A percentile compares a stretch with the other conserved stretches of the same genome.
Evolutionary conservation across 2,329 filamentous ascomycete species (phyloP).

Genomic region (Emergomyces orientalis): DNA sequence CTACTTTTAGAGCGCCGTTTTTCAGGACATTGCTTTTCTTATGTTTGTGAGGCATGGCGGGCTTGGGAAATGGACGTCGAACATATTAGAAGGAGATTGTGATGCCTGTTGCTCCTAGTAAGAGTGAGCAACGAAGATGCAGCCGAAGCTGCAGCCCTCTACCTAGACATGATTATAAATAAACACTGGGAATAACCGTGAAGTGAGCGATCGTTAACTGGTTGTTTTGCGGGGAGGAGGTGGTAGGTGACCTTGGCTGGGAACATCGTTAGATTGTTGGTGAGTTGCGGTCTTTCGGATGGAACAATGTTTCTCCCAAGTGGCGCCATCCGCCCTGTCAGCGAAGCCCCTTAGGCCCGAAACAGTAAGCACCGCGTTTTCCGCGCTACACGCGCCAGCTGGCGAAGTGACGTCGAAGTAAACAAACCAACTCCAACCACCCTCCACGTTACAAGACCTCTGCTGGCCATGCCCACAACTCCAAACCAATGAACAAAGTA

Average conservation of each 20-base stretch:
- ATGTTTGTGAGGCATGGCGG: constrained; percentile 39
- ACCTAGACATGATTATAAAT: constrained; percentile 25
- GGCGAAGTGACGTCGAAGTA: constrained; percentile 6
- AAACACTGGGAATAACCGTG: constrained; percentile 2
- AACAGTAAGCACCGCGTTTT: neutral
- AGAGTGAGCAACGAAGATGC: constrained; percentile 29
- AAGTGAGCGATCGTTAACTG: constrained; percentile 7
- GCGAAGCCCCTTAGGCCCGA: too few species aligned
- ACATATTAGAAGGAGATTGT: constrained; percentile 19
- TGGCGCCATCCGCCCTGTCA: neutral
- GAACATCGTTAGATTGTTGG: too few species aligned
- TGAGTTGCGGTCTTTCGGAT: too few species aligned
- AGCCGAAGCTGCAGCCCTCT: constrained; percentile 38
- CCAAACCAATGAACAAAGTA: constrained; percentile 28
- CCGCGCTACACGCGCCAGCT: neutral
- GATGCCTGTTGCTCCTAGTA: constrained; percentile 23
- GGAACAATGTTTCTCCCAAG: constrained; percentile 5
- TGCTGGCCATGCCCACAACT: constrained; percentile 8
- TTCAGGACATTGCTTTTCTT: constrained; percentile 32
- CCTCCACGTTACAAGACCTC: constrained; percentile 8
- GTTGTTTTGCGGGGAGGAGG: neutral
- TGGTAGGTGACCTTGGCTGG: too few species aligned
- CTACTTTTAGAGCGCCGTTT: constrained; percentile 27
- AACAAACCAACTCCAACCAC: constrained; percentile 16
- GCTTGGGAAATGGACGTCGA: constrained; percentile 21